Percentiles rank a stretch among this genome's conserved stretches.
These are phyloP conservation scores for Austropuccinia psidii DNA, from an alignment of 1,284 basidiomycete genomes.

Conservation along the genomic window DNA sequence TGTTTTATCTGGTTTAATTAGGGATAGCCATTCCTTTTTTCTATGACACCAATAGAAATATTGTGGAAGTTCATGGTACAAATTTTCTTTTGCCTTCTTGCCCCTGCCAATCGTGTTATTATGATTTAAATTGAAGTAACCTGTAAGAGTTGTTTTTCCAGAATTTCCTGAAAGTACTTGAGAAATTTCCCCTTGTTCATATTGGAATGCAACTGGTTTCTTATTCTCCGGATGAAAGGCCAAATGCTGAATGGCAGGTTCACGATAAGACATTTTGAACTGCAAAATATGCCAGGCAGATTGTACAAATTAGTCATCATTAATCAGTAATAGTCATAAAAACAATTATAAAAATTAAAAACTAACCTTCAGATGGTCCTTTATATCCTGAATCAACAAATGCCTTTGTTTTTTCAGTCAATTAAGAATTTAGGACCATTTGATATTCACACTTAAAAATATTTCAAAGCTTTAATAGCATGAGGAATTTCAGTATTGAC, in stretches of 20 bases:
- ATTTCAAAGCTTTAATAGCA: conserved; percentile 49
- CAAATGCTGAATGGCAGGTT: neutral
- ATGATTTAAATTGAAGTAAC: neutral
- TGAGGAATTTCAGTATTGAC: conserved; percentile 52
- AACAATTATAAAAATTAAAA: too few species aligned
- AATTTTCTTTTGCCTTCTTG: neutral
- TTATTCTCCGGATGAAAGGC: neutral
- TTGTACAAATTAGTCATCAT: too few species aligned
- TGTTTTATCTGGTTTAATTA: too few species aligned
- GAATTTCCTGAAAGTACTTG: neutral
- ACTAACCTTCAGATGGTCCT: conserved; percentile 36
- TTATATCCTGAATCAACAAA: conserved; percentile 50
- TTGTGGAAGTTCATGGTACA: neutral
- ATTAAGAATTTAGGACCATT: conserved; percentile 51
- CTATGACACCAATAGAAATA: neutral
- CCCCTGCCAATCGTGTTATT: neutral
- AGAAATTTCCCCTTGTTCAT: neutral
- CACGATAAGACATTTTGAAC: neutral
- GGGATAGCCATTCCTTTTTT: too few species aligned
- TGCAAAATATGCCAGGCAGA: neutral
- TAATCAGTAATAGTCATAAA: too few species aligned
- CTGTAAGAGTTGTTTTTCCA: neutral
- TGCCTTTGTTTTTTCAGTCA: conserved; percentile 47
- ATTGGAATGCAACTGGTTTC: neutral
- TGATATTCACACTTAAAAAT: conserved; percentile 53